Conservation (phyloP, 75 land plant genomes). For the Azolla pinnata region DNA sequence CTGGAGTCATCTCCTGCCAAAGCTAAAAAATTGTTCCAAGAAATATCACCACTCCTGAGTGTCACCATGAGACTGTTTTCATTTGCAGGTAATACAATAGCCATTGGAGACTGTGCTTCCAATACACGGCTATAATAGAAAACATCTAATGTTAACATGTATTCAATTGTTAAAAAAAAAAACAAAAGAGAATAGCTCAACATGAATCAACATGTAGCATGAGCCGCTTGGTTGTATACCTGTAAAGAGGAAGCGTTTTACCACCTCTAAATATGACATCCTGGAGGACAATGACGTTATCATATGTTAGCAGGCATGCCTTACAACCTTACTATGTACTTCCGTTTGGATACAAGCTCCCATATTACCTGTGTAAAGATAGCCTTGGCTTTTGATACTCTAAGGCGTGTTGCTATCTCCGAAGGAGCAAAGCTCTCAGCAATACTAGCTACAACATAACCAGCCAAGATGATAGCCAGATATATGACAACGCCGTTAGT, state of each 20-base stretch:
- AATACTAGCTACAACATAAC: conserved; percentile 77
- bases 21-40: conserved; percentile 69
- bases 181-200: neutral
- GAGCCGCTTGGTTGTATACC: conserved; percentile 29
- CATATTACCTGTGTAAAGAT: conserved; percentile 85
- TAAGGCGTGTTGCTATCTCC: conserved; percentile 74
- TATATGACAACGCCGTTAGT: conserved; percentile 63
- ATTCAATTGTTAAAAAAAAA: neutral
- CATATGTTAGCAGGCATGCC: neutral
- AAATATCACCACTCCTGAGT: conserved; percentile 55
- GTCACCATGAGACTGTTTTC: conserved; percentile 36
- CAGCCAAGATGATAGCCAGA: conserved; percentile 72
- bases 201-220: neutral
- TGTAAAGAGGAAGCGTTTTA: conserved; percentile 61
- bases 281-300: conserved; percentile 26
- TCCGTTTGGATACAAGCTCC: neutral
- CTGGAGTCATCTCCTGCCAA: too few species aligned
- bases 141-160: neutral
- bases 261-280: conserved; percentile 75
- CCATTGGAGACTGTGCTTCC: conserved; percentile 50
- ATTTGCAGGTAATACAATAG: conserved; percentile 61
- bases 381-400: conserved; percentile 72
- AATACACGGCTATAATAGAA: conserved; percentile 54
- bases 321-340: neutral
- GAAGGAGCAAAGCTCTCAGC: conserved; percentile 88